Evolutionary conservation across 768 basidiomycete species (phyloP).

Genomic region (Boletus tylopilopsis): DNA sequence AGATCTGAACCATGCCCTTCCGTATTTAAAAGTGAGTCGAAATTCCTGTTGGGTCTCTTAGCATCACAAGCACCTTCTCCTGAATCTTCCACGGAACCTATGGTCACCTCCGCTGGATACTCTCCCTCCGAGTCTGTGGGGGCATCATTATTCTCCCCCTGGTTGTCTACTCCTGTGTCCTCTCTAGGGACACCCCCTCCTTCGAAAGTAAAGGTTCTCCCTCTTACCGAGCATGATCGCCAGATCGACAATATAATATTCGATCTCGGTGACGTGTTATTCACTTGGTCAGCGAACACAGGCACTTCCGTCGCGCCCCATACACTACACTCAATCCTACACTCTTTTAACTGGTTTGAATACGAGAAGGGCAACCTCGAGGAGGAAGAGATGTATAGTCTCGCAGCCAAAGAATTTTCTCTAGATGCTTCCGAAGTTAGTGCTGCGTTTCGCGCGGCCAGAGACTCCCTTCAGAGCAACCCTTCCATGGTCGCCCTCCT

Average conservation of each 20-base stretch:
- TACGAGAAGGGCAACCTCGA: constrained; percentile 20
- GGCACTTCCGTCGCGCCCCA: constrained; percentile 11
- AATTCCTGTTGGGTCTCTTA: neutral
- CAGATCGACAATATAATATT: constrained; percentile 21
- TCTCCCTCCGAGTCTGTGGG: neutral
- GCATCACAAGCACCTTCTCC: neutral
- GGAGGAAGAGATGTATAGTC: constrained; percentile 9
- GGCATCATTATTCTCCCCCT: neutral
- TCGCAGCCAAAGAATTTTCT: constrained; percentile 11
- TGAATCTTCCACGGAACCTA: neutral
- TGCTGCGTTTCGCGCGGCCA: constrained; percentile 5
- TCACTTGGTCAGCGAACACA: constrained; percentile 20
- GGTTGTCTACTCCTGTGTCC: neutral
- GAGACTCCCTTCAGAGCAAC: constrained; percentile 9
- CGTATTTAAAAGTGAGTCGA: neutral
- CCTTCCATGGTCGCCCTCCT: constrained; percentile 14
- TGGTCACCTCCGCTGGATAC: neutral
- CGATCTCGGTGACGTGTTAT: constrained; percentile 22
- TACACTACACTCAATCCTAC: constrained; percentile 10
- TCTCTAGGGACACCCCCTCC: constrained; percentile 4
- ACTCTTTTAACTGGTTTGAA: constrained; percentile 19
- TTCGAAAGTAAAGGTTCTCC: neutral
- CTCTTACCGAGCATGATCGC: constrained; percentile 1
- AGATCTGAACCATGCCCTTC: neutral
- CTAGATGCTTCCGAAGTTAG: constrained; percentile 12